phyloP scores from a whole-genome alignment of 2,329 filamentous ascomycete species.

The Colletotrichum kahawae region DNA sequence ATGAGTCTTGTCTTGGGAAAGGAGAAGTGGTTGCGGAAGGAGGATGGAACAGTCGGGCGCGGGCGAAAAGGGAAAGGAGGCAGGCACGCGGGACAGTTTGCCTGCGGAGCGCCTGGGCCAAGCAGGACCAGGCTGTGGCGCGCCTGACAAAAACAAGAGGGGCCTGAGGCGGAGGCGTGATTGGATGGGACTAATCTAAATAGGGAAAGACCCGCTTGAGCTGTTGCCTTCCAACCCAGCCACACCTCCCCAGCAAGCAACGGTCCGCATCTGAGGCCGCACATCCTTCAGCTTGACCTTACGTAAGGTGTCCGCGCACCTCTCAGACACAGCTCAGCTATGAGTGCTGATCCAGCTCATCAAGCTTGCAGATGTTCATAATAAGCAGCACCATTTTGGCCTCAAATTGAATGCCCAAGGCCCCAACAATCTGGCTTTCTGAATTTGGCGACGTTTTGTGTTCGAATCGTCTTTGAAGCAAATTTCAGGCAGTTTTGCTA shows the following conservation, averaged over 20 bases:
- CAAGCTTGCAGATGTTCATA: background rate
- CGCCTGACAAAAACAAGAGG: conserved; percentile 21
- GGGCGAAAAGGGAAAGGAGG: conserved; percentile 20
- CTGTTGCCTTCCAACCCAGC: conserved; percentile 12
- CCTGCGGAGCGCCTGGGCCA: background rate
- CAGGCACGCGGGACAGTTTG: background rate
- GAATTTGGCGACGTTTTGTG: background rate
- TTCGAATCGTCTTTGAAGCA: background rate
- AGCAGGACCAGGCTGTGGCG: background rate
- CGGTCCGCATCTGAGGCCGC: background rate
- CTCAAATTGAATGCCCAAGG: background rate
- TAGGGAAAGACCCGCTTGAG: background rate
- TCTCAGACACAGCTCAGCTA: background rate
- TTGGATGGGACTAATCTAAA: background rate
- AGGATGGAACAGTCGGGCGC: background rate
- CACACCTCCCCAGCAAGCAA: background rate
- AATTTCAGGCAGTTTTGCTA: background rate
- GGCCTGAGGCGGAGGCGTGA: background rate
- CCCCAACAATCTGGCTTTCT: background rate
- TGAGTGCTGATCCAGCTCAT: background rate
- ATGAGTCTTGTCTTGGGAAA: conserved; percentile 1
- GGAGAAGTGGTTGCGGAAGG: conserved; percentile 1
- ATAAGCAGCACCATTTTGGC: background rate
- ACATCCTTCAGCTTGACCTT: background rate
- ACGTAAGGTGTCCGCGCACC: background rate